phyloP scores from a whole-genome alignment of 768 basidiomycete genomes.

The Boletus tylopilopsis region DNA sequence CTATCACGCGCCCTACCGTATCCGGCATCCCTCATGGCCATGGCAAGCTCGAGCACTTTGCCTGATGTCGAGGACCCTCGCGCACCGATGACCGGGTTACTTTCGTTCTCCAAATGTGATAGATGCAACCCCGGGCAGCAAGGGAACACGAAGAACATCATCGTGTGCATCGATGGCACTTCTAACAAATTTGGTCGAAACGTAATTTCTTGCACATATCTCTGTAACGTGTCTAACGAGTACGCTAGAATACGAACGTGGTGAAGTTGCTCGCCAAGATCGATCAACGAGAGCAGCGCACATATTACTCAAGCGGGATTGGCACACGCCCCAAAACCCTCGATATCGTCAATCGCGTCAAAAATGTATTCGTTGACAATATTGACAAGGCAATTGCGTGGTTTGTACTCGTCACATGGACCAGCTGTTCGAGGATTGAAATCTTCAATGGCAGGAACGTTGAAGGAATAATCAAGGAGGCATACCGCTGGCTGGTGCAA shows the following conservation, averaged over 20 bases:
- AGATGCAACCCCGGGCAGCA: constrained; percentile 8
- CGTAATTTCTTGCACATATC: not conserved
- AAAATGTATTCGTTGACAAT: constrained; percentile 16
- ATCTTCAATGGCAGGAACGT: constrained; percentile 29
- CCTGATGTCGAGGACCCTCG: too few species aligned
- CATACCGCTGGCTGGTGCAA: constrained; percentile 32
- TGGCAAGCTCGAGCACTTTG: too few species aligned
- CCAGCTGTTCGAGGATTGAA: not conserved
- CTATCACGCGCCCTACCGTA: too few species aligned
- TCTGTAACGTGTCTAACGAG: not conserved
- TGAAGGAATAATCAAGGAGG: constrained; percentile 31
- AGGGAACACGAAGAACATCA: constrained; percentile 16
- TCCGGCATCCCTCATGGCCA: too few species aligned
- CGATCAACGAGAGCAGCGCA: constrained; percentile 23
- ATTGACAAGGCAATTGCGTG: constrained; percentile 38
- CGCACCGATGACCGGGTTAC: not conserved
- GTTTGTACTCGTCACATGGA: constrained; percentile 20
- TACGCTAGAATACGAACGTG: constrained; percentile 34
- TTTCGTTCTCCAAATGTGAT: constrained; percentile 9
- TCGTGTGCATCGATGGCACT: constrained; percentile 25
- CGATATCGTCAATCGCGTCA: constrained; percentile 20
- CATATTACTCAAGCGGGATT: constrained; percentile 38
- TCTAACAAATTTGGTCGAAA: constrained; percentile 22
- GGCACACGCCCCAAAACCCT: constrained; percentile 31
- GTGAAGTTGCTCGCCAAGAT: constrained; percentile 33